phyloP scores from a whole-genome alignment of 257 asterid species.

The Voacanga thouarsii region DNA sequence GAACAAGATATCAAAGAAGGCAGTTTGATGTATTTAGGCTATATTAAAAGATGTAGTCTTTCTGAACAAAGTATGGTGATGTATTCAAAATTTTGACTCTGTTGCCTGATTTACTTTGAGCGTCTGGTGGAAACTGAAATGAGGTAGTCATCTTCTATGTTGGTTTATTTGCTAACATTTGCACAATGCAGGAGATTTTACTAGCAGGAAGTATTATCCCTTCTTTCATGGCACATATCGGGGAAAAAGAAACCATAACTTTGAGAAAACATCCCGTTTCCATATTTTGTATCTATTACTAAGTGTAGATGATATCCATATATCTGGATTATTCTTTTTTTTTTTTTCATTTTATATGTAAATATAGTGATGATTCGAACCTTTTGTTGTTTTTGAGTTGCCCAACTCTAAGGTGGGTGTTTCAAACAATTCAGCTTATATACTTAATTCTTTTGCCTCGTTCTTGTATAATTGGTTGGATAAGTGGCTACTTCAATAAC shows the following conservation, averaged over 20 bases:
- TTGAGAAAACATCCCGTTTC: background rate
- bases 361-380: background rate
- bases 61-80: background rate
- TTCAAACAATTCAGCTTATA: background rate
- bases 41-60: background rate
- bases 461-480: background rate
- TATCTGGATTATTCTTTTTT: background rate
- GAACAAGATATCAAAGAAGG: background rate
- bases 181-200: background rate
- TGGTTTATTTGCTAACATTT: background rate
- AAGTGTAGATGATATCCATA: background rate
- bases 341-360: background rate
- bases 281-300: background rate
- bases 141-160: background rate
- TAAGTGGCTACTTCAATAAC: background rate
- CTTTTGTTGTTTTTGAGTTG: background rate
- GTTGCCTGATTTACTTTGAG: background rate
- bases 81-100: background rate
- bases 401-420: background rate
- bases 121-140: background rate
- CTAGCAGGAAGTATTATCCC: background rate
- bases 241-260: background rate
- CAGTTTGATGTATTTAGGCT: slow-evolving; percentile 1
- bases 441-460: background rate
- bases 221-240: background rate